Evolutionary conservation across 768 basidiomycete species (phyloP).

Genomic region (Lactifluus echinatus): DNA sequence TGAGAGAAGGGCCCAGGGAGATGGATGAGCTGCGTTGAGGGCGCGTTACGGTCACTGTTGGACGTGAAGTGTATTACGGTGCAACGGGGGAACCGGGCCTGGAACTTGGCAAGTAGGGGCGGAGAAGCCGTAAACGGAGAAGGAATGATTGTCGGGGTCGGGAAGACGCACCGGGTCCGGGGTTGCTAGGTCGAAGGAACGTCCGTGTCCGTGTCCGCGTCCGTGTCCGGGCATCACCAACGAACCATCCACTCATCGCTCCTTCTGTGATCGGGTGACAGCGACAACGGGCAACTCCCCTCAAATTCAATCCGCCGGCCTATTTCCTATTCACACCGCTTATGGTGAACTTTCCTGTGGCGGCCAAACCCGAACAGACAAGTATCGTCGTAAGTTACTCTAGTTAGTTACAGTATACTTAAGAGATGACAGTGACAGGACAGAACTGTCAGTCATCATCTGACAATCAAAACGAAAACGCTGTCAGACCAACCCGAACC

Average conservation of each 20-base stretch:
- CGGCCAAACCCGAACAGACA: not conserved
- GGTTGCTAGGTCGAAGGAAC: conserved; percentile 13
- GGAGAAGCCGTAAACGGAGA: conserved; percentile 15
- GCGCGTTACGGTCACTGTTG: conserved; percentile 4
- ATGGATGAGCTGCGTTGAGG: conserved; percentile 6
- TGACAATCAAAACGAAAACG: no score
- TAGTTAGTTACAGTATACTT: not conserved
- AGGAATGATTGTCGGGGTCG: conserved; percentile 17
- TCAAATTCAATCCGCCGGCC: conserved; percentile 1
- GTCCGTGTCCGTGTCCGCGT: no score
- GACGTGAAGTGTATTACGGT: not conserved
- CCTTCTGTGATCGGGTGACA: conserved; percentile 8
- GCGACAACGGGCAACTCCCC: not conserved
- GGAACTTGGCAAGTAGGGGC: conserved; percentile 10
- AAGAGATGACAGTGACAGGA: no score
- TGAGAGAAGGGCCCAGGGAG: not conserved
- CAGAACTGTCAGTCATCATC: no score
- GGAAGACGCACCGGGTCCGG: conserved; percentile 9
- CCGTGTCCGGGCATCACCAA: no score
- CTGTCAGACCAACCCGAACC: no score
- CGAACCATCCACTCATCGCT: not conserved
- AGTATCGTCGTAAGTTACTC: not conserved
- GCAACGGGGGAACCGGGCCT: conserved; percentile 5
- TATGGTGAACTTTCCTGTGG: not conserved
- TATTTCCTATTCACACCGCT: not conserved